Base-by-base conservation (phyloP, 257 asterid species). In the Linderniella brevidens region DNA sequence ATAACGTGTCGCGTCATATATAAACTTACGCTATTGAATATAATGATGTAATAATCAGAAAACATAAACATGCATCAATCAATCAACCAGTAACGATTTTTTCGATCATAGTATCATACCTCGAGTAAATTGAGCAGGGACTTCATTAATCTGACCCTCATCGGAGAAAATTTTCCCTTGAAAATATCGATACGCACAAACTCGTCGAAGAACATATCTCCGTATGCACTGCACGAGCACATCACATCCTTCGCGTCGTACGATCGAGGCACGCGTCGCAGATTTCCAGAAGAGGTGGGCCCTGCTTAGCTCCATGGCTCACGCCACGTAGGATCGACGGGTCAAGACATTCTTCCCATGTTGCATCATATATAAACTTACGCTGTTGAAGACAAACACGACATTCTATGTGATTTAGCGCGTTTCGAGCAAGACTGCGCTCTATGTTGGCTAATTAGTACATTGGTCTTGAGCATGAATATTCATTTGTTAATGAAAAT, bases 321-420 rank as follows among this genome's bases (percentile, higher is more conserved):
- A 73, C 42, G 61, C 82, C 83, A 57, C 68, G 46, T 49, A 82
- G 58, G 29, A 64, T 63, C 8, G 72, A 56, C 13, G 88, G 53
- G 63, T 55, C 74, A 49, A 73, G 69, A 71, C 92, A 79, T 68
- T 77, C 94, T 72, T 77, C 72, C 94, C 90, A 79, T 68, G 75
- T 68, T n/a, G n/a, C n/a, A n/a, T n/a, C n/a, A n/a, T n/a, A n/a
- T n/a, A n/a, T n/a, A n/a, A n/a, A n/a, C n/a, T n/a, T n/a, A n/a
- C n/a, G n/a, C n/a, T n/a, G n/a, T n/a, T n/a, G n/a, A n/a, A n/a
- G n/a, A n/a, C n/a, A n/a, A n/a, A n/a, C n/a, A n/a, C n/a, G n/a
- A n/a, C n/a, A n/a, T n/a, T n/a, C n/a, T n/a, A n/a, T n/a, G n/a
- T n/a, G n/a, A n/a, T n/a, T n/a, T n/a, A n/a, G n/a, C n/a, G n/a